Evolutionary conservation across 345 rosid genomes (phyloP).

Genomic region (Eucalyptus polybractea): DNA sequence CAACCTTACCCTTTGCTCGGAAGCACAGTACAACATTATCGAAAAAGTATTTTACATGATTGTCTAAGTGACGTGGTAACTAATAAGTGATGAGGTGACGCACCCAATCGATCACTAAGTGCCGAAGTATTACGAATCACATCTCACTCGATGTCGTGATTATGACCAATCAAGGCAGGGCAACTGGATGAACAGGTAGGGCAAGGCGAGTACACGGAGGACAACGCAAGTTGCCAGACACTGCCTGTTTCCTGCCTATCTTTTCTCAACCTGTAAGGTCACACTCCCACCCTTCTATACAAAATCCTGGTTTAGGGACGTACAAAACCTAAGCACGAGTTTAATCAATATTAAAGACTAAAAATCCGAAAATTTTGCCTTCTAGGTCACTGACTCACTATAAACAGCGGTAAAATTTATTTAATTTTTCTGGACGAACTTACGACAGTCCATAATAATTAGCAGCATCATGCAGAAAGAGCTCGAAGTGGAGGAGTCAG

Average conservation of each 20-base stretch:
- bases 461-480: neutral
- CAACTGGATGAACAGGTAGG: neutral
- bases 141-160: neutral
- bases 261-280: neutral
- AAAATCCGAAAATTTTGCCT: neutral
- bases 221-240: neutral
- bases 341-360: neutral
- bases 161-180: neutral
- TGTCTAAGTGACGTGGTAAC: neutral
- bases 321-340: neutral
- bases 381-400: neutral
- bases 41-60: neutral
- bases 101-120: neutral
- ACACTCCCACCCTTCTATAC: neutral
- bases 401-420: neutral
- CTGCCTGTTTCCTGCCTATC: neutral
- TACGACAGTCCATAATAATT: neutral
- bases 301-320: neutral
- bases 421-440: neutral
- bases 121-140: neutral
- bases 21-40: neutral
- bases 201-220: neutral
- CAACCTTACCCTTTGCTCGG: neutral
- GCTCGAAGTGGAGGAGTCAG: neutral
- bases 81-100: neutral